Percentiles rank a stretch among this genome's conserved stretches.
Evolutionary conservation across 768 basidiomycete genomes (phyloP).

Genomic region (Mycena rosella): DNA sequence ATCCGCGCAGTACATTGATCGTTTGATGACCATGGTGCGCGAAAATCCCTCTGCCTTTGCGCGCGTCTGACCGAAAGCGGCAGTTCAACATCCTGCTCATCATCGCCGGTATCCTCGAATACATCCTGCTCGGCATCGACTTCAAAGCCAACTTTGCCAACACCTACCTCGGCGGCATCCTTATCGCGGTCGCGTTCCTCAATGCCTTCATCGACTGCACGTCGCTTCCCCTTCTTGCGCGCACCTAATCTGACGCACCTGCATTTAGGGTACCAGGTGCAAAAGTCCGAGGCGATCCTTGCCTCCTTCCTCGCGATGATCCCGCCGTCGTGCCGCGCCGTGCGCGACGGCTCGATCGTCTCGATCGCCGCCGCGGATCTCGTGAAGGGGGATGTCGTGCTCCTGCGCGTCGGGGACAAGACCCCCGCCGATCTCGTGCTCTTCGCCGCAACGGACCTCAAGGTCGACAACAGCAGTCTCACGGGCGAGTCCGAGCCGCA

Average conservation of each 20-base stretch:
- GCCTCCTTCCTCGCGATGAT: slow-evolving; percentile 83
- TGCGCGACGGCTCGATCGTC: slow-evolving; percentile 67
- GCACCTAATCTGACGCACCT: background rate
- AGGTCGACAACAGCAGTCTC: slow-evolving; percentile 78
- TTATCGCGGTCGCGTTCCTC: slow-evolving; percentile 75
- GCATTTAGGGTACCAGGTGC: slow-evolving; percentile 64
- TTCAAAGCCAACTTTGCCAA: slow-evolving; percentile 74
- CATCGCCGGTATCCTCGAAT: slow-evolving; percentile 74
- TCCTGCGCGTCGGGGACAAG: slow-evolving; percentile 76
- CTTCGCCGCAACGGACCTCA: slow-evolving; percentile 71
- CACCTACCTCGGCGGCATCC: slow-evolving; percentile 77
- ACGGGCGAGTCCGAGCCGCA: slow-evolving; percentile 81
- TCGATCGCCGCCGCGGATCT: slow-evolving; percentile 71
- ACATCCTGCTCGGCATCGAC: slow-evolving; percentile 71
- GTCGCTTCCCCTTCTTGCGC: slow-evolving; percentile 28
- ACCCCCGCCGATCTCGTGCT: slow-evolving; percentile 76
- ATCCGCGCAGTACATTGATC: slow-evolving; percentile 68
- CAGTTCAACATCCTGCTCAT: slow-evolving; percentile 77
- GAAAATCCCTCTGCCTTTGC: slow-evolving; percentile 44
- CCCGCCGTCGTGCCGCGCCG: slow-evolving; percentile 73
- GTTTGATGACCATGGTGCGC: slow-evolving; percentile 62
- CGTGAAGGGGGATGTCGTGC: slow-evolving; percentile 76
- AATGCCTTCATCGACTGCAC: slow-evolving; percentile 77
- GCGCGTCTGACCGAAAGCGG: slow-evolving; percentile 31
- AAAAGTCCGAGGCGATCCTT: slow-evolving; percentile 80